phyloP scores from a whole-genome alignment of 345 rosid species.

The Turritis glabra region DNA sequence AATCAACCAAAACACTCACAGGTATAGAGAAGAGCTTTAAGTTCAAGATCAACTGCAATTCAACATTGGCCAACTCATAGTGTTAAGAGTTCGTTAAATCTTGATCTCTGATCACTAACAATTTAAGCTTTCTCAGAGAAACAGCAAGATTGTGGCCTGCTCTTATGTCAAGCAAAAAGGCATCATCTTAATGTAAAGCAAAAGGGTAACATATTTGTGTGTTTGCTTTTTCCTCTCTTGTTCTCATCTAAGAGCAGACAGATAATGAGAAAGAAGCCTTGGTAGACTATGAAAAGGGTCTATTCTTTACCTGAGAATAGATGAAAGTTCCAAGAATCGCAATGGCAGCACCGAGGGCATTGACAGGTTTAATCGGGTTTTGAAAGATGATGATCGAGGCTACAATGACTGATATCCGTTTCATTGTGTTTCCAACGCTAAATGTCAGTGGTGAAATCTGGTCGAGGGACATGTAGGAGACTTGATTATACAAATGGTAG shows the following conservation, averaged over 20 bases:
- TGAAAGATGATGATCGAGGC: conserved; percentile 81
- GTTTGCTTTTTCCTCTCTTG: neutral
- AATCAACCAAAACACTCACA: conserved; percentile 11
- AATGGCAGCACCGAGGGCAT: conserved; percentile 80
- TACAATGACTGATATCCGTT: conserved; percentile 76
- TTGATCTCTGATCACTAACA: neutral
- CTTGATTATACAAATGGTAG: conserved; percentile 83
- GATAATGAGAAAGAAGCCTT: neutral
- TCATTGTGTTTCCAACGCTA: conserved; percentile 81
- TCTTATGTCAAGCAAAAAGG: neutral
- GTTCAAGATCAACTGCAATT: neutral
- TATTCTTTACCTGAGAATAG: conserved; percentile 59
- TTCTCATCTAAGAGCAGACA: neutral
- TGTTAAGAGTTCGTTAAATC: neutral
- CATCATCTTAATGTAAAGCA: neutral
- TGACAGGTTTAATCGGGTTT: conserved; percentile 65
- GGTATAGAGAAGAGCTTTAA: neutral
- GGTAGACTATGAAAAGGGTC: neutral
- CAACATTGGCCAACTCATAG: neutral
- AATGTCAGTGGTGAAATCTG: conserved; percentile 77
- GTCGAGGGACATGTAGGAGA: conserved; percentile 84
- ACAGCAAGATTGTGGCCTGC: neutral
- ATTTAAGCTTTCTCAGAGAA: neutral
- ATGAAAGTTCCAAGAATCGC: conserved; percentile 80
- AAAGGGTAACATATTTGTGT: neutral